Base-by-base conservation (phyloP, 768 basidiomycete species). In the Auricularia sp. region DNA sequence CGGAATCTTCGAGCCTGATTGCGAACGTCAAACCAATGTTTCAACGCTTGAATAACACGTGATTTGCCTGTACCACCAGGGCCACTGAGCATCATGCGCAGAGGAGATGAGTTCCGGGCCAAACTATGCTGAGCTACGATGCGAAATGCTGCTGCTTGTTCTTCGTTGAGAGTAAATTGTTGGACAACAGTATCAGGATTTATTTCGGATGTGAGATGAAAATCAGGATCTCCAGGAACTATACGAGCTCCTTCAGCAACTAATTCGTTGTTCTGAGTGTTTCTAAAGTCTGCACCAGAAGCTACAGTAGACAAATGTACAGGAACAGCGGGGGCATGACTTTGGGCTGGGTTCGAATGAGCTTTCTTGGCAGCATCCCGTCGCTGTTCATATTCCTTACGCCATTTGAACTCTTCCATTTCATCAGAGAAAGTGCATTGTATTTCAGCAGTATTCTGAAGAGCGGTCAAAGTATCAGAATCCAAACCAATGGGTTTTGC, bases 141-240 rank as follows among this genome's bases (percentile, higher is more conserved):
- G 7, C 62, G 14, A 44, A 78, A 77, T 16, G 75, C 77, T 8
- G 64, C 62, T 8, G 56, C 65, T 66, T 79, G 78, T 60, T 77
- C 75, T 3, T 3, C 61, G 62, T 78, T 79, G 14, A 79, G 64
- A 4, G 70, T 74, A 60, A 65, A 77, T 51, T 75, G 67, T 0
- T 61, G 11, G 29, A 68, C 64, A 1, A 76, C 64, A 0, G 43
- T 59, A 1, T 68, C 66, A 39, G 73, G 64, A 59, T 71, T 51
- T 42, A 71, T 29, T 29, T 29, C 29, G 29, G 29, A 10, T 44
- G 43, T 44, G 43, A 11, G 43, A 39, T 63, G 44, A 18, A 39
- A 29, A 11, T 64, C 36, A 33, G 53, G 16, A 43, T 62, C 61
- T 29, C 42, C 43, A 33, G 47, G 29, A 4, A 44, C 34, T 53